Evolutionary conservation across 2,329 filamentous ascomycete genomes (phyloP).

Genomic region (Apiospora malaysiana): DNA sequence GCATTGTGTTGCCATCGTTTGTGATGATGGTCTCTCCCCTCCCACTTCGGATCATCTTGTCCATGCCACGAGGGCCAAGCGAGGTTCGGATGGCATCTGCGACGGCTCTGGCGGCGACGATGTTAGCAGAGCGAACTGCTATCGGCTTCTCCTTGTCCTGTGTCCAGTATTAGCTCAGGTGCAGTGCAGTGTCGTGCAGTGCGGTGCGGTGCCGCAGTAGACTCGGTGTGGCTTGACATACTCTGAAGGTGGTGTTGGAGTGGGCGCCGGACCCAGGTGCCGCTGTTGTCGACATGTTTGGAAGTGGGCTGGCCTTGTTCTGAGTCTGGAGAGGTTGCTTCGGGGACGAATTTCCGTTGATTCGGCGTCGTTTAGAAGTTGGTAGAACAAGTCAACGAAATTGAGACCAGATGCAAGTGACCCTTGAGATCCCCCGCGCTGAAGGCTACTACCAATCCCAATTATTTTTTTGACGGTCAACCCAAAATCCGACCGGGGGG

Average conservation of each 20-base stretch:
- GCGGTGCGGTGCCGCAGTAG: background rate
- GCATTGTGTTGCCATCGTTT: conserved; percentile 99
- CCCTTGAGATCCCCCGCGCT: conserved; percentile 13
- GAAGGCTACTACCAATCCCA: conserved; percentile 19
- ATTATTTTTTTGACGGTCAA: conserved; percentile 20
- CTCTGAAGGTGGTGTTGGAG: conserved; percentile 59
- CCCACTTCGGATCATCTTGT: conserved; percentile 98
- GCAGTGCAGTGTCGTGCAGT: background rate
- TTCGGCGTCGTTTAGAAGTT: background rate
- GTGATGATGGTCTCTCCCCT: conserved; percentile 99
- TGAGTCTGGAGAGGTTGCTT: conserved; percentile 3
- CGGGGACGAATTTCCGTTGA: background rate
- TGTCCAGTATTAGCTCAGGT: conserved; percentile 19
- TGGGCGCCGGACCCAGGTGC: conserved; percentile 41
- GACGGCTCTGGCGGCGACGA: conserved; percentile 95
- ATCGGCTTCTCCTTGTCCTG: conserved; percentile 97
- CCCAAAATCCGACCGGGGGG: conserved; percentile 17
- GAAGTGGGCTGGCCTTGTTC: background rate
- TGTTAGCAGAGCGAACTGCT: conserved; percentile 94
- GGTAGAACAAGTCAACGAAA: conserved; percentile 7
- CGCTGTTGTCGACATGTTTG: conserved; percentile 53
- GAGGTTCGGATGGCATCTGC: conserved; percentile 98
- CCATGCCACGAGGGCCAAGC: conserved; percentile 94
- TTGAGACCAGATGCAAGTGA: background rate
- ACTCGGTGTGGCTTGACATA: conserved; percentile 41